Evolutionary conservation across 163 green algal species (phyloP).

Genomic region (Chlorella variabilis): DNA sequence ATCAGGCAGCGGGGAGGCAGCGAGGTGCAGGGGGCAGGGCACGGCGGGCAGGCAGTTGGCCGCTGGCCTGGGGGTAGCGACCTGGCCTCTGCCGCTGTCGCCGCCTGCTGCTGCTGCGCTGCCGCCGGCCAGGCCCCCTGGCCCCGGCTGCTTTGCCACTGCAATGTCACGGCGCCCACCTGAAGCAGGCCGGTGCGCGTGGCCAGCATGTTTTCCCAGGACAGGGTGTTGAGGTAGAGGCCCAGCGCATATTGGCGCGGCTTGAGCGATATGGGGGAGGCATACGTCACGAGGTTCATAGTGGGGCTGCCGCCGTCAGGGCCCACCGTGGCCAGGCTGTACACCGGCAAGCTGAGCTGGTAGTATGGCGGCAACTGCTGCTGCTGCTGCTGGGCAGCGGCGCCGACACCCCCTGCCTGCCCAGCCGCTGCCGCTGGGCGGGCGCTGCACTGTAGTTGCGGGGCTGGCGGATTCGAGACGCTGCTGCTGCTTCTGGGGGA

Average conservation of each 20-base stretch:
- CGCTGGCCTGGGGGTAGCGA: no score
- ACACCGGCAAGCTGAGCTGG: conserved; percentile 42
- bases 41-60: no score
- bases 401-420: background rate
- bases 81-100: no score
- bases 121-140: no score
- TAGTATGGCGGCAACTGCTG: conserved; percentile 38
- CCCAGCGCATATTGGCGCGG: conserved; percentile 61
- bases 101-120: background rate
- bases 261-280: conserved; percentile 59
- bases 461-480: no score
- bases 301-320: conserved; percentile 23
- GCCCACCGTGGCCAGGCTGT: conserved; percentile 42
- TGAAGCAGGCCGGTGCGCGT: conserved; percentile 60
- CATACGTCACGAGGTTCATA: conserved; percentile 73
- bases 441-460: no score
- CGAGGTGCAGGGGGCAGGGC: no score
- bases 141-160: no score
- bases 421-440: no score
- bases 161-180: no score
- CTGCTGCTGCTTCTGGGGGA: no score
- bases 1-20: background rate
- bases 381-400: background rate
- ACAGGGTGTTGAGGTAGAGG: conserved; percentile 65
- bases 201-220: conserved; percentile 60